Base-by-base conservation (phyloP, 192 early-diverging fungal genomes). In the Umbelopsis sp. region DNA sequence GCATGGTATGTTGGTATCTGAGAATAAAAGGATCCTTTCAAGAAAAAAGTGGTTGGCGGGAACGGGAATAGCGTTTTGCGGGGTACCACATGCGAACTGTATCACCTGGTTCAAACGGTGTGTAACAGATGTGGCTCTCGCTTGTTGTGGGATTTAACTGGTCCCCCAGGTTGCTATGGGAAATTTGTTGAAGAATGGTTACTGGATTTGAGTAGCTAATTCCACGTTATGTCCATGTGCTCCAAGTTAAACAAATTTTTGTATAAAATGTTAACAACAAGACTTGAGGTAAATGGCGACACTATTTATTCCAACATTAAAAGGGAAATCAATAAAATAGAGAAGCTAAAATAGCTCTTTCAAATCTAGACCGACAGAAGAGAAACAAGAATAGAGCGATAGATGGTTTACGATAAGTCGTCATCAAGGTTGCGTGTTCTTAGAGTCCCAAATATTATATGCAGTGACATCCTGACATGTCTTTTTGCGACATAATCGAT, bases 61-160 rank as follows among this genome's bases (percentile, higher is more conserved):
- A 51, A 32, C 66, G 52, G 41, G 45, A 59, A 45, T 54, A 38
- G 26, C n/a, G 56, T 32, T 41, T 62, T 62, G 56, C 56, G 56
- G 56, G 56, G 56, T 62, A 62, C 56, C 56, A 62, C 56, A 62
- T 62, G 56, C 56, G 20, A 62, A 31, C 56, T 62, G 56, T 62
- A 62, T 62, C 56, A 62, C 56, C 56, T 62, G n/a, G 56, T 22
- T 26, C 14, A 1, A 20, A 62, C 14, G 31, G 16, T 62, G 56
- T 62, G 56, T 62, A 62, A 62, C 56, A n/a, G 24, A n/a, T 53
- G 24, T 41, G 38, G 38, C 38, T 41, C 38, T 41, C 12, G 8
- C 38, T 41, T 11, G 7, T 41, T 41, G 38, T 41, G 38, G 38
- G 38, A 41, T 41, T 41, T 41, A 6, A 41, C 38, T 11, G 38